Evolutionary conservation across 2,329 filamentous ascomycete species (phyloP).

Genomic region (Fusarium sp.): DNA sequence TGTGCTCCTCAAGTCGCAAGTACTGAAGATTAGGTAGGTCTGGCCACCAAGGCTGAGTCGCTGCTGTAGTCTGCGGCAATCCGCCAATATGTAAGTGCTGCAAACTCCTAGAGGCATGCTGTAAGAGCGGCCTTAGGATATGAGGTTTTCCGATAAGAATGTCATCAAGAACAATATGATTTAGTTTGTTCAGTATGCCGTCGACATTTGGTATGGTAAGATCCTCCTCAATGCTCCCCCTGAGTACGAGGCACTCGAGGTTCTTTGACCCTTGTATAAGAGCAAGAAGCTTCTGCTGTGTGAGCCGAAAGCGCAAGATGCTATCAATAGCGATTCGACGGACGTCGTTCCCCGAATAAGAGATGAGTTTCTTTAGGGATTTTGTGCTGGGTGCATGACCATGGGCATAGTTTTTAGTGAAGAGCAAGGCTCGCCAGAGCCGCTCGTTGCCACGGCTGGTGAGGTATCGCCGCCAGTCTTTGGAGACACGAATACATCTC

Average conservation of each 20-base stretch:
- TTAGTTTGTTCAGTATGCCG: constrained; percentile 36
- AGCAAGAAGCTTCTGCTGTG: constrained; percentile 45
- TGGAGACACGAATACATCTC: constrained; percentile 50
- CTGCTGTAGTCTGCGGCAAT: constrained; percentile 28
- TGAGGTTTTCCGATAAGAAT: constrained; percentile 29
- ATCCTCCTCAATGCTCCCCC: constrained; percentile 32
- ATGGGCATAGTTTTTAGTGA: constrained; percentile 38
- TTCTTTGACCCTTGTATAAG: constrained; percentile 44
- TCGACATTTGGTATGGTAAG: constrained; percentile 37
- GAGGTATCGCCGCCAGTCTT: constrained; percentile 48
- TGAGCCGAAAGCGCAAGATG: constrained; percentile 45
- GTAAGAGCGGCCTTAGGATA: constrained; percentile 35
- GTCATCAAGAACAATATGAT: constrained; percentile 37
- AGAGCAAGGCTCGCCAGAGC: constrained; percentile 50
- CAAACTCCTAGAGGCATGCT: constrained; percentile 37
- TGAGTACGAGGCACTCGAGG: constrained; percentile 43
- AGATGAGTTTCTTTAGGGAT: constrained; percentile 46
- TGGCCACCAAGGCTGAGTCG: constrained; percentile 28
- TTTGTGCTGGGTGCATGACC: constrained; percentile 41
- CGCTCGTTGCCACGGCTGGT: constrained; percentile 44
- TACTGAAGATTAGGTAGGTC: constrained; percentile 46
- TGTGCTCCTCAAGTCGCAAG: constrained; percentile 45
- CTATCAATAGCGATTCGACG: constrained; percentile 46
- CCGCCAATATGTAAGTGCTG: constrained; percentile 42
- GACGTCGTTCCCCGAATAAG: constrained; percentile 48